phyloP scores from a whole-genome alignment of 2,329 filamentous ascomycete species.

The Blumeria graminis region DNA sequence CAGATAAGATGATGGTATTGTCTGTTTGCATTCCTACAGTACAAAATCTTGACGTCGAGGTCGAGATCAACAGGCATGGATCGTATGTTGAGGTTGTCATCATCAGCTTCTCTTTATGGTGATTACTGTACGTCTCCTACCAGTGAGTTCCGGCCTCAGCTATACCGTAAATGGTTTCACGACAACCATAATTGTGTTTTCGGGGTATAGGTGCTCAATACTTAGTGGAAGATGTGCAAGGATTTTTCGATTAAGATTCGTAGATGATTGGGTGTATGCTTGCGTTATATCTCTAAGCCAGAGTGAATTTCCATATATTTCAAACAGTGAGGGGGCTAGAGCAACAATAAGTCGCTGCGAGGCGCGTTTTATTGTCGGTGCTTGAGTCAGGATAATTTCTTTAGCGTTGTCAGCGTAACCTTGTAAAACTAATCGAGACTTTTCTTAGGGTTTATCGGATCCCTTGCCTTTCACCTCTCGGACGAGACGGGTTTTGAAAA shows the following conservation, averaged over 20 bases:
- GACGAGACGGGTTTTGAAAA: not conserved
- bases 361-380: slow-evolving; percentile 2
- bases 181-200: not conserved
- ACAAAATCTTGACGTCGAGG: not conserved
- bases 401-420: slow-evolving; percentile 2
- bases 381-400: slow-evolving; percentile 3
- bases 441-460: not conserved
- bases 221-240: not conserved
- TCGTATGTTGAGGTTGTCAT: slow-evolving; percentile 1
- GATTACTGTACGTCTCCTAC: not conserved
- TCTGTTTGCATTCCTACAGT: not conserved
- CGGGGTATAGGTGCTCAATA: not conserved
- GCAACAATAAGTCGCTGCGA: slow-evolving; percentile 2
- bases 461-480: not conserved
- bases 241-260: not conserved
- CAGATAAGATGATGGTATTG: not conserved
- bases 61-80: not conserved
- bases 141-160: not conserved
- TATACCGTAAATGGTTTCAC: not conserved
- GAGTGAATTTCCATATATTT: not conserved
- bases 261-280: not conserved
- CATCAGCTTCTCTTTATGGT: slow-evolving; percentile 1
- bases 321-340: not conserved
- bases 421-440: not conserved
- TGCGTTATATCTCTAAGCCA: not conserved